phyloP scores from a whole-genome alignment of 2,329 filamentous ascomycete species.

The Fusarium verticillioides region DNA sequence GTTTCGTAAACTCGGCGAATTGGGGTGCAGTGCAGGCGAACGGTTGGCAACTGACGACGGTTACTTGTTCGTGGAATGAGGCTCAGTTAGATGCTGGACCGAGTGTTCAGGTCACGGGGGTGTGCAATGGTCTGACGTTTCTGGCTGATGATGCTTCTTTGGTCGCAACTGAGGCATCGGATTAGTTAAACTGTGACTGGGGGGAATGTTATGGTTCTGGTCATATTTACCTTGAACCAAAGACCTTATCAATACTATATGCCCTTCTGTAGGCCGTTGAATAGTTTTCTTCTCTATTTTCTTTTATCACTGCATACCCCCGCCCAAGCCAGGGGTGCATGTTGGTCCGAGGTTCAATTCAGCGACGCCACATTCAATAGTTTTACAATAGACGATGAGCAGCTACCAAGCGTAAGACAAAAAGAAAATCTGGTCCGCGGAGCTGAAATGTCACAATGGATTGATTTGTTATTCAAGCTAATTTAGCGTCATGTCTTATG shows the following conservation, averaged over 20 bases:
- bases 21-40: not conserved
- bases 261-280: not conserved
- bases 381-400: not conserved
- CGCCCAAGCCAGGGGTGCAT: not conserved
- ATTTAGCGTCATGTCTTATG: not conserved
- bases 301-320: not conserved
- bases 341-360: not conserved
- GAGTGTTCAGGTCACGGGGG: not conserved
- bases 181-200: not conserved
- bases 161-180: not conserved
- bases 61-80: not conserved
- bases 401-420: not conserved
- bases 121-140: not conserved
- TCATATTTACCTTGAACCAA: rapidly evolving
- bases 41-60: not conserved
- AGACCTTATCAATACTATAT: not conserved
- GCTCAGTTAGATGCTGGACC: not conserved
- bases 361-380: not conserved
- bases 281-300: no score
- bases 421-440: not conserved
- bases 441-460: no score
- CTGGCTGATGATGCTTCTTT: not conserved
- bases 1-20: not conserved
- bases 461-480: not conserved
- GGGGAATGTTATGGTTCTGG: rapidly evolving